phyloP scores from a whole-genome alignment of 768 basidiomycete species.

The Auriculariales sp. region DNA sequence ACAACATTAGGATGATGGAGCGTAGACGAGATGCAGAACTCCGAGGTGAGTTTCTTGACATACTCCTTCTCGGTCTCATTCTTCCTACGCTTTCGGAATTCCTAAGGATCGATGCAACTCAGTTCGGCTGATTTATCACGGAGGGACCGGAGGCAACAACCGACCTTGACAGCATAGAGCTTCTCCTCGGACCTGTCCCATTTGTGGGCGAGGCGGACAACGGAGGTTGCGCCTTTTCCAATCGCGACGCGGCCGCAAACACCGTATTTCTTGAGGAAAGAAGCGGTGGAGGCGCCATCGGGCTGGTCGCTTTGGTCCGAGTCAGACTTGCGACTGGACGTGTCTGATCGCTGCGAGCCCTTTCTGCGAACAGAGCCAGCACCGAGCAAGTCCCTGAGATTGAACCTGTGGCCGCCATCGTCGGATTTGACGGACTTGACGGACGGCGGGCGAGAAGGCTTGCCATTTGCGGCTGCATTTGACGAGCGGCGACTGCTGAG shows the following conservation, averaged over 20 bases:
- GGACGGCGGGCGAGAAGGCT: constrained; percentile 26
- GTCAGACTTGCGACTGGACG: constrained; percentile 51
- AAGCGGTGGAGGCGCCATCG: constrained; percentile 37
- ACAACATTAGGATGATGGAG: constrained; percentile 89
- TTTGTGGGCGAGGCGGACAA: constrained; percentile 93
- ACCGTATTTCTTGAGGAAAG: constrained; percentile 81
- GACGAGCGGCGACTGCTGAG: constrained; percentile 8
- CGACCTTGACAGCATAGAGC: constrained; percentile 92
- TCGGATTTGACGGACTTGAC: constrained; percentile 31
- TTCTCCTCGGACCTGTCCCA: constrained; percentile 97
- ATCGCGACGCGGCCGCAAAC: constrained; percentile 95
- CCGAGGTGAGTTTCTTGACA: constrained; percentile 97
- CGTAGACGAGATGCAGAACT: constrained; percentile 97
- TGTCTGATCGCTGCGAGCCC: constrained; percentile 55
- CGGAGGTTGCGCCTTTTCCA: constrained; percentile 95
- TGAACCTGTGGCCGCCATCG: constrained; percentile 56
- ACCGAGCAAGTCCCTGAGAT: constrained; percentile 67
- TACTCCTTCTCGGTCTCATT: constrained; percentile 99
- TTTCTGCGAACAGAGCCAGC: constrained; percentile 54
- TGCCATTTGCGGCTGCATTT: too few relatives aligned
- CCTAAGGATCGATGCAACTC: constrained; percentile 29
- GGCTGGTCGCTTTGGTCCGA: constrained; percentile 32
- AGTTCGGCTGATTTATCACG: background rate
- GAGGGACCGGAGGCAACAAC: constrained; percentile 13
- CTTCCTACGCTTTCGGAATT: constrained; percentile 95